Percentiles rank a stretch among this genome's conserved stretches.
Conservation (phyloP, 2,329 filamentous ascomycete species). For the Venturia carpophila region DNA sequence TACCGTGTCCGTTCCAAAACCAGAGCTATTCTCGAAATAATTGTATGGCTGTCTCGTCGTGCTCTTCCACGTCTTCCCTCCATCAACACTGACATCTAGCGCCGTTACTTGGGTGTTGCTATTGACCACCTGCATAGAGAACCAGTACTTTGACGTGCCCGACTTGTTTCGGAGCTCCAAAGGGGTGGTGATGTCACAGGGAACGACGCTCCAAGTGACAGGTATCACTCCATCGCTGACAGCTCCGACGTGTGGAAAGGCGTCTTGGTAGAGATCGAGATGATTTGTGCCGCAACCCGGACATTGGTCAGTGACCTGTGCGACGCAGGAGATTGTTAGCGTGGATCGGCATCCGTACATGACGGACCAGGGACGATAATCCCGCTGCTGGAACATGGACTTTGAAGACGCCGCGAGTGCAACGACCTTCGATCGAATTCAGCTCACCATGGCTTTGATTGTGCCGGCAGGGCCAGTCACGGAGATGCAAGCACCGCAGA, state of each 20-base stretch:
- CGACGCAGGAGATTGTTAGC: neutral
- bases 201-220: neutral
- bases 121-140: conserved; percentile 58
- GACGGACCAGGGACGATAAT: neutral
- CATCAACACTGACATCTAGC: neutral
- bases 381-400: neutral
- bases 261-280: neutral
- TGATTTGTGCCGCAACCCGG: neutral
- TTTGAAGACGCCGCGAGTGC: no score
- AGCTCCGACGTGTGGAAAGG: neutral
- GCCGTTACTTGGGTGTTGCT: conserved; percentile 35
- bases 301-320: neutral
- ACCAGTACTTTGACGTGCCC: conserved; percentile 46
- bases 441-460: neutral
- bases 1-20: neutral
- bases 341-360: neutral
- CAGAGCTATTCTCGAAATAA: neutral
- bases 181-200: conserved; percentile 42
- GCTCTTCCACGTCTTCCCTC: neutral
- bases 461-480: neutral
- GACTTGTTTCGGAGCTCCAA: conserved; percentile 48
- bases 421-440: neutral
- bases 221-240: neutral
- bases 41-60: neutral
- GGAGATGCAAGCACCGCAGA: conserved; percentile 55